Evolutionary conservation across 2,329 filamentous ascomycete species (phyloP).

Genomic region (Hirsutella rhossiliensis): DNA sequence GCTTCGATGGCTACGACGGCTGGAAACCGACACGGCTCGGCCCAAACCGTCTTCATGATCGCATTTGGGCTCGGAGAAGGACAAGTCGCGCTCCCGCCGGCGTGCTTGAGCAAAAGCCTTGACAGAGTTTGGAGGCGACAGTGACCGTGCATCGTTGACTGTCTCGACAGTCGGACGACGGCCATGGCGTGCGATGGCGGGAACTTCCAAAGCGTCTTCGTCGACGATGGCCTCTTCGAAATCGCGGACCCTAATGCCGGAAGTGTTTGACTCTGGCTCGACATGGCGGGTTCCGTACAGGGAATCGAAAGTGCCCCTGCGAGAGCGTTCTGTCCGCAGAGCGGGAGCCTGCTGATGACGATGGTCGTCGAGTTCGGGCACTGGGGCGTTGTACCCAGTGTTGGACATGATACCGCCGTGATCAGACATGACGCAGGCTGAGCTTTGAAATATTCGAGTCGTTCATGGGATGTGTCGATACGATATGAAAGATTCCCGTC

Average conservation of each 20-base stretch:
- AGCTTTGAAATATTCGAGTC: background rate
- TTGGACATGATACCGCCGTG: slow-evolving; percentile 47
- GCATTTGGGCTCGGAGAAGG: slow-evolving; percentile 34
- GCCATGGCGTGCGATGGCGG: slow-evolving; percentile 29
- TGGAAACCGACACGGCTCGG: slow-evolving; percentile 58
- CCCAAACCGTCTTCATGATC: slow-evolving; percentile 41
- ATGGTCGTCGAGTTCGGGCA: slow-evolving; percentile 81
- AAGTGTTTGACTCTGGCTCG: slow-evolving; percentile 21
- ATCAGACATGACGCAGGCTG: slow-evolving; percentile 48
- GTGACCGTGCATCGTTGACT: slow-evolving; percentile 48
- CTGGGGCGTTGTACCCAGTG: slow-evolving; percentile 59
- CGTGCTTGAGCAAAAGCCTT: slow-evolving; percentile 92
- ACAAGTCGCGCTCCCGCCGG: slow-evolving; percentile 65
- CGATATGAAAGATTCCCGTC: too few species aligned
- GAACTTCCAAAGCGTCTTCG: slow-evolving; percentile 55
- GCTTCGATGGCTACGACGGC: slow-evolving; percentile 46
- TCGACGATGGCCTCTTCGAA: slow-evolving; percentile 72
- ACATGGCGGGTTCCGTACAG: slow-evolving; percentile 43
- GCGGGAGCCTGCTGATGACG: slow-evolving; percentile 52
- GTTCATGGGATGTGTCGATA: background rate
- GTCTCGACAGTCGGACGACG: slow-evolving; percentile 47
- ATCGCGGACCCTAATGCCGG: slow-evolving; percentile 51
- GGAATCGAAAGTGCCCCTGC: slow-evolving; percentile 65
- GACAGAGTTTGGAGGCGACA: slow-evolving; percentile 90
- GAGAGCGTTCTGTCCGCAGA: slow-evolving; percentile 46